Evolutionary conservation across 2,329 filamentous ascomycete species (phyloP).

Genomic region (Colletotrichum sp.): DNA sequence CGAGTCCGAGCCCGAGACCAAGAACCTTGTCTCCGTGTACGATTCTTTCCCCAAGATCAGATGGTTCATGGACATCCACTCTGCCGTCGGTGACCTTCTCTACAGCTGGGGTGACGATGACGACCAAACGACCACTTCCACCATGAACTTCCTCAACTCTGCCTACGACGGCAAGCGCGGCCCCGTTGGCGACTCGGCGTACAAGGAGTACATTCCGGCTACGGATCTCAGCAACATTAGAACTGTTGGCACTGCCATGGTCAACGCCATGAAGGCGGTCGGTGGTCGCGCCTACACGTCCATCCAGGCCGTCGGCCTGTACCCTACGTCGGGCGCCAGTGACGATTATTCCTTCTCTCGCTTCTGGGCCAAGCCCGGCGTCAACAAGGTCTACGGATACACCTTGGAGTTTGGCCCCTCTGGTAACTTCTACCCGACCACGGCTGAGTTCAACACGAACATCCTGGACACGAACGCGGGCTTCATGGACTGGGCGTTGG

Average conservation of each 20-base stretch:
- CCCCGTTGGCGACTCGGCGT: conserved; percentile 37
- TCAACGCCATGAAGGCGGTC: conserved; percentile 39
- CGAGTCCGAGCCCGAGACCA: conserved; percentile 55
- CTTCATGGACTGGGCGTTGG: conserved; percentile 44
- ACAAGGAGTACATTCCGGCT: conserved; percentile 44
- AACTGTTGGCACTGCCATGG: conserved; percentile 34
- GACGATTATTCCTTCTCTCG: conserved; percentile 43
- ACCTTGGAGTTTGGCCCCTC: conserved; percentile 42
- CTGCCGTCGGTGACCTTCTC: conserved; percentile 49
- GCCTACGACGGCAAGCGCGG: conserved; percentile 51
- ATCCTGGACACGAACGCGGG: conserved; percentile 45
- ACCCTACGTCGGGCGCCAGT: conserved; percentile 38
- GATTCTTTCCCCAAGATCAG: conserved; percentile 50
- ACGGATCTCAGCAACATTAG: conserved; percentile 36
- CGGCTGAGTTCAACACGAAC: conserved; percentile 41
- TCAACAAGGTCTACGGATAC: conserved; percentile 43
- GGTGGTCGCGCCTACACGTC: conserved; percentile 37
- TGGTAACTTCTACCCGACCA: conserved; percentile 44
- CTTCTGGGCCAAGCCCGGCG: conserved; percentile 35
- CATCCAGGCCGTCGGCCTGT: conserved; percentile 38
- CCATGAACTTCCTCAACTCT: conserved; percentile 52
- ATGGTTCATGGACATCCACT: conserved; percentile 59
- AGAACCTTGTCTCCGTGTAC: conserved; percentile 52
- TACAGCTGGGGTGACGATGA: conserved; percentile 58
- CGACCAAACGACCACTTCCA: conserved; percentile 41